A percentile compares a stretch with the other conserved stretches of the same genome.
phyloP scores from a whole-genome alignment of 257 asterid species.

The Catharanthus roseus region DNA sequence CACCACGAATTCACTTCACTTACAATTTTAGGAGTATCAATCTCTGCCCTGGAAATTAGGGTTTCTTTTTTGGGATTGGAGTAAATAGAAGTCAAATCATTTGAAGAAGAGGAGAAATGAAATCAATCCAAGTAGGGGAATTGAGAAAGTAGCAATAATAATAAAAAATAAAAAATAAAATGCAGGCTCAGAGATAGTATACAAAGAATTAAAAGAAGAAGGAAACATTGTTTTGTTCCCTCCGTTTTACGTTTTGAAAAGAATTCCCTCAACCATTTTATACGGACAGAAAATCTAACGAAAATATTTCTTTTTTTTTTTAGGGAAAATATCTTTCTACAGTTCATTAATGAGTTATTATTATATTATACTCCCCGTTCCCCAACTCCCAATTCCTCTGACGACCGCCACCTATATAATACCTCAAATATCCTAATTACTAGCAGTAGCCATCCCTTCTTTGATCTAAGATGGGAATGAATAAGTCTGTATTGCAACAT shows the following conservation, averaged over 20 bases:
- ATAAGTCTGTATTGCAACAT: too few relatives aligned
- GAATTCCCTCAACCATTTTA: neutral
- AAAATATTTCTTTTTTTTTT: too few relatives aligned
- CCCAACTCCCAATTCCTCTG: too few relatives aligned
- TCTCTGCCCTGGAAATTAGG: neutral
- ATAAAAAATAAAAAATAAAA: too few relatives aligned
- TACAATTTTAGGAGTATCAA: neutral
- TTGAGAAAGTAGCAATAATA: neutral
- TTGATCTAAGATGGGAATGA: too few relatives aligned
- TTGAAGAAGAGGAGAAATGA: neutral
- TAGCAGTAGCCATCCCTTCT: too few relatives aligned
- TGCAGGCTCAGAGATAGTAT: neutral
- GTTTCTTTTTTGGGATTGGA: neutral
- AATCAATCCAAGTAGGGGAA: neutral
- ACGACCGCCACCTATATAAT: too few relatives aligned
- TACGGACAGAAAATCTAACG: too few relatives aligned
- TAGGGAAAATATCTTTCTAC: too few relatives aligned
- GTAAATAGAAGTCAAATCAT: neutral
- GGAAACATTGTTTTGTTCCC: neutral
- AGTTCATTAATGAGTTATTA: too few relatives aligned
- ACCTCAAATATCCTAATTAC: too few relatives aligned
- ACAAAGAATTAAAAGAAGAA: neutral
- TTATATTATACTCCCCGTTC: too few relatives aligned
- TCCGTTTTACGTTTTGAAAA: neutral
- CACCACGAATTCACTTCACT: neutral